Conservation (phyloP, 2,329 filamentous ascomycete species). For the Exophiala sp. region DNA sequence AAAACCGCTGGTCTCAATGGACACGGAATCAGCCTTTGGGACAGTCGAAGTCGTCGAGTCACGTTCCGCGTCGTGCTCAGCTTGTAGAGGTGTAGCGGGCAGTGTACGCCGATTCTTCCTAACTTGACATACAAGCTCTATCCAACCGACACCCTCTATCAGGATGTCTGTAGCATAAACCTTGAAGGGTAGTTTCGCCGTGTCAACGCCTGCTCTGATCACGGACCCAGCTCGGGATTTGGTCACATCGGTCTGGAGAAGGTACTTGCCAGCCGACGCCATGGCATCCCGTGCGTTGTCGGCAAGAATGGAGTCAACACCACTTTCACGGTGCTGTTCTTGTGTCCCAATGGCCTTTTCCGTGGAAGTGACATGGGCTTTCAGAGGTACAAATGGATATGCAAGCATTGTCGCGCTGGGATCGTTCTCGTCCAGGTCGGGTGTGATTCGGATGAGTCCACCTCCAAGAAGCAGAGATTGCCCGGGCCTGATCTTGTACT, state of each 20-base stretch:
- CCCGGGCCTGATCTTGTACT: constrained; percentile 64
- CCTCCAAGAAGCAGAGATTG: constrained; percentile 79
- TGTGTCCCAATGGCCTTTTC: constrained; percentile 74
- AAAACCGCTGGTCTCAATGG: constrained; percentile 17
- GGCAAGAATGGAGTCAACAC: constrained; percentile 46
- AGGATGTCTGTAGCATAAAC: constrained; percentile 78
- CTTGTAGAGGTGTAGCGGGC: background rate
- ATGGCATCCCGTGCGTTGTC: constrained; percentile 48
- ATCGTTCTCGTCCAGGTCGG: constrained; percentile 39
- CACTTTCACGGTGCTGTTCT: constrained; percentile 57
- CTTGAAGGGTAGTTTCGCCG: constrained; percentile 60
- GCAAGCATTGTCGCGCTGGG: constrained; percentile 55
- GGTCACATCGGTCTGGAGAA: constrained; percentile 77
- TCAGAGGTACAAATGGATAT: constrained; percentile 80
- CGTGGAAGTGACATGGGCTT: constrained; percentile 69
- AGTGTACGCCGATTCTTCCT: constrained; percentile 42
- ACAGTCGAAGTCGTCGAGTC: constrained; percentile 5
- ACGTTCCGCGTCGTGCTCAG: background rate
- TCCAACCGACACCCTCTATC: constrained; percentile 88
- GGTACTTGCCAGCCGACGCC: constrained; percentile 65
- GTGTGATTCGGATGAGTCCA: constrained; percentile 81
- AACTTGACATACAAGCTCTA: constrained; percentile 80
- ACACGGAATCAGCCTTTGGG: constrained; percentile 9
- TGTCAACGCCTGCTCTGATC: constrained; percentile 55
- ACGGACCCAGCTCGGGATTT: constrained; percentile 68